Conservation (phyloP, 2,329 filamentous ascomycete species). For the Colletotrichum theobromicola region DNA sequence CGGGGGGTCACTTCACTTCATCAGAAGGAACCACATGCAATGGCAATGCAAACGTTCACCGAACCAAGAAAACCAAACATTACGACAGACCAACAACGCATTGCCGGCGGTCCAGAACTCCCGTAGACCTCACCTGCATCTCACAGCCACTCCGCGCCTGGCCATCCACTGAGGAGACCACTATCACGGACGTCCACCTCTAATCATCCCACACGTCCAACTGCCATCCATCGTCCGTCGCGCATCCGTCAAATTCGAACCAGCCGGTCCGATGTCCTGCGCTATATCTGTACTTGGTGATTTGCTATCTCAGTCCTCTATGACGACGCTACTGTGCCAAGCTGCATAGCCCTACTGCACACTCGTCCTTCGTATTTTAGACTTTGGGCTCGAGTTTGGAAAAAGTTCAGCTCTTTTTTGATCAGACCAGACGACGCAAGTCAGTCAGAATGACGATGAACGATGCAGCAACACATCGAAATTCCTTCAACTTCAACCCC, state of each 20-base stretch:
- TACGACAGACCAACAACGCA: neutral
- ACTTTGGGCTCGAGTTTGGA: neutral
- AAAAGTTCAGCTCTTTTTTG: neutral
- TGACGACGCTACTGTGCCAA: neutral
- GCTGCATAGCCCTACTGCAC: neutral
- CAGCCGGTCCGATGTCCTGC: neutral
- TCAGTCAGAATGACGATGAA: neutral
- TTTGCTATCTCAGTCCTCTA: neutral
- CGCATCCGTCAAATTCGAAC: neutral
- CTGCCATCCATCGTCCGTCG: neutral
- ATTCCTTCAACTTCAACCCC: neutral
- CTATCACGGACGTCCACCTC: neutral
- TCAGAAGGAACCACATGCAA: conserved; percentile 5
- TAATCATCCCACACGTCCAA: neutral
- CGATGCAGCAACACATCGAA: neutral
- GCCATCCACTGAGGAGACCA: neutral
- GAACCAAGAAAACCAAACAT: neutral
- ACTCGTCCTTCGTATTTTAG: neutral
- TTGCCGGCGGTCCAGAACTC: neutral
- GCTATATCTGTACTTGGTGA: neutral
- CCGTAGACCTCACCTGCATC: neutral
- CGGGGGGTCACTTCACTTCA: neutral
- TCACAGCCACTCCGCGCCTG: conserved; percentile 5
- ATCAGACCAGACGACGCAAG: neutral
- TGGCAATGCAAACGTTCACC: neutral